phyloP scores from a whole-genome alignment of 495 filamentous ascomycete species.

The Glarea lozoyensis region DNA sequence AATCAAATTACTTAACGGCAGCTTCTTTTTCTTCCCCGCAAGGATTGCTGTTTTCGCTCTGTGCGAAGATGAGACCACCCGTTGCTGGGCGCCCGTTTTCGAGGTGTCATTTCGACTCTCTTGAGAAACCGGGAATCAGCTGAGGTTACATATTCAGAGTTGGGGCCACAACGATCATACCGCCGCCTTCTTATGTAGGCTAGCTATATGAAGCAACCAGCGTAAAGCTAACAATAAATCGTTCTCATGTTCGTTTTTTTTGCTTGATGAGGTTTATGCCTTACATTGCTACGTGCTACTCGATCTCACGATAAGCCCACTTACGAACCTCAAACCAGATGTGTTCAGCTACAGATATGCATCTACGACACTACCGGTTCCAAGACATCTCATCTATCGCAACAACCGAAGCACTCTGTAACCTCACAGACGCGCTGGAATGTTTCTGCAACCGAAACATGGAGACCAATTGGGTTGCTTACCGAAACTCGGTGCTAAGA shows the following conservation, averaged over 20 bases:
- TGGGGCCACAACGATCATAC: no score
- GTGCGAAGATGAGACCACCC: slow-evolving; percentile 58
- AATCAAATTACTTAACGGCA: slow-evolving; percentile 51
- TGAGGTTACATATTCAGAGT: slow-evolving; percentile 69
- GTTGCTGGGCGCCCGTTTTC: slow-evolving; percentile 73
- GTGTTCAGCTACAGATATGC: no score
- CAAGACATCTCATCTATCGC: slow-evolving; percentile 22
- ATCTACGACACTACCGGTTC: slow-evolving; percentile 3
- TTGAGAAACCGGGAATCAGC: slow-evolving; percentile 71
- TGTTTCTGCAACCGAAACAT: not conserved
- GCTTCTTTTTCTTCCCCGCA: slow-evolving; percentile 35
- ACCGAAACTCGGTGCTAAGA: not conserved
- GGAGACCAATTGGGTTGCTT: not conserved
- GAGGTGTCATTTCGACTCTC: slow-evolving; percentile 58
- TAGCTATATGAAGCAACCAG: no score
- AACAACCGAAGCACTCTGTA: slow-evolving; percentile 10
- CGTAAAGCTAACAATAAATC: no score
- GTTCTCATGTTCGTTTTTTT: no score
- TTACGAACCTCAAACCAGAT: no score
- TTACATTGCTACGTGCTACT: no score
- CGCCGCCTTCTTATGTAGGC: no score
- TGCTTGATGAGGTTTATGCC: no score
- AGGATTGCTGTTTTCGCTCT: slow-evolving; percentile 60
- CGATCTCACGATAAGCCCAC: no score
- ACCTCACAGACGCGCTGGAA: not conserved